Base-by-base conservation (phyloP, 306 rosid species). In the Sphenostylis stenocarpa region DNA sequence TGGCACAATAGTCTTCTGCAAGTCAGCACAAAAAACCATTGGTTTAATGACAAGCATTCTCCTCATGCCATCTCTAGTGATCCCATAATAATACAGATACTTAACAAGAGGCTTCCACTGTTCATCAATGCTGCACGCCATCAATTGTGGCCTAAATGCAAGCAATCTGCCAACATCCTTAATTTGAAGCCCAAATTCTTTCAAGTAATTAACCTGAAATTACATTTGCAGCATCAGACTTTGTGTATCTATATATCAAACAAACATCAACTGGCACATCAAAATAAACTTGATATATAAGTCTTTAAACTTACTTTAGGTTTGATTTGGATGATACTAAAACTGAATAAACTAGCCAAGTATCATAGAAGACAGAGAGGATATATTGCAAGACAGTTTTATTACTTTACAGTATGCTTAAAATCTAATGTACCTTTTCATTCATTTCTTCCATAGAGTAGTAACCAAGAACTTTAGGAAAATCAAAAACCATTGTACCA, bases 401-500 rank as follows among this genome's bases (percentile, higher is more conserved):
- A 24, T 7, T 61, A 53, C 66, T 55, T 41, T 33, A 43, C 53
- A 72, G 66, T 73, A 34, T 31, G 74, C 49, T n/a, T 44, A 52
- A 62, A 44, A 80, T 61, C 12, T 48, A 33, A 17, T 33, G 70
- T 85, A 94, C 98, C 98, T 94, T 91, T 86, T 66, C 85, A 66
- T 80, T 87, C 98, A 94, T 91, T 86, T 90, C 95, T 76, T 87
- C 88, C 17, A 91, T 13, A 65, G 89, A 67, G 76, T 77, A 89
- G 85, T 72, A 75, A 65, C 97, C 97, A 39, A 94, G 95, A 61
- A 72, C 88, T 84, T 81, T 86, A 15, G 98, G 96, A 83, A 60
- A 94, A 78, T 91, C 97, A 72, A 94, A 94, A 67, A 89, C 98
- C 98, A 94, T 94, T n/a, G 98, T 94, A 71, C 98, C 98, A 70